Evolutionary conservation across 352 stramenopile species (phyloP).

Genomic region (Phytophthora quininea): DNA sequence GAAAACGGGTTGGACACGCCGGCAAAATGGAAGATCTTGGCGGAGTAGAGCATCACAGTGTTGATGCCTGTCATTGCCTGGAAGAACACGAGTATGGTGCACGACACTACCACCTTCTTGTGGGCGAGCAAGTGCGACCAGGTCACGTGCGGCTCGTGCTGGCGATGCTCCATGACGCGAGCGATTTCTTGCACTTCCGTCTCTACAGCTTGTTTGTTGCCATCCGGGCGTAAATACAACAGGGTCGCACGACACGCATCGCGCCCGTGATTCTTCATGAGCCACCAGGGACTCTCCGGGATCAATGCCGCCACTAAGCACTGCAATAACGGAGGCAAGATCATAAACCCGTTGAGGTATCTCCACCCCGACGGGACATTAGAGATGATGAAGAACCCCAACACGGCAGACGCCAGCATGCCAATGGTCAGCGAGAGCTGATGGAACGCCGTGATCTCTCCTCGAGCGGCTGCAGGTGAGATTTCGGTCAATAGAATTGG

Average conservation of each 20-base stretch:
- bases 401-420: conserved; percentile 76
- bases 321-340: conserved; percentile 68
- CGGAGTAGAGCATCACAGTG: conserved; percentile 92
- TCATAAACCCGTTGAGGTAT: conserved; percentile 78
- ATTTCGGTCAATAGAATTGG: conserved; percentile 89
- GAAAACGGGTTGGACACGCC: conserved; percentile 87
- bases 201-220: conserved; percentile 51
- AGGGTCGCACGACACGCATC: conserved; percentile 42
- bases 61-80: conserved; percentile 92
- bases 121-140: conserved; percentile 64
- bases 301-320: conserved; percentile 62
- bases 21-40: conserved; percentile 91
- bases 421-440: conserved; percentile 89
- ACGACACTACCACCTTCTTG: conserved; percentile 63
- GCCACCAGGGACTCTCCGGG: conserved; percentile 90
- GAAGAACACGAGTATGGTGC: conserved; percentile 79
- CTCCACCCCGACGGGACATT: conserved; percentile 87
- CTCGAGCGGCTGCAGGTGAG: conserved; percentile 57
- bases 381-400: conserved; percentile 80
- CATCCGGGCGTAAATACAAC: conserved; percentile 45
- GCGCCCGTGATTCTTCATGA: conserved; percentile 77
- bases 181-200: conserved; percentile 69
- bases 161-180: conserved; percentile 61
- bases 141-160: conserved; percentile 44
- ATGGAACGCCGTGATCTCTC: conserved; percentile 87